phyloP scores from a whole-genome alignment of 1,284 basidiomycete genomes.

The Neolentinus lepideus region DNA sequence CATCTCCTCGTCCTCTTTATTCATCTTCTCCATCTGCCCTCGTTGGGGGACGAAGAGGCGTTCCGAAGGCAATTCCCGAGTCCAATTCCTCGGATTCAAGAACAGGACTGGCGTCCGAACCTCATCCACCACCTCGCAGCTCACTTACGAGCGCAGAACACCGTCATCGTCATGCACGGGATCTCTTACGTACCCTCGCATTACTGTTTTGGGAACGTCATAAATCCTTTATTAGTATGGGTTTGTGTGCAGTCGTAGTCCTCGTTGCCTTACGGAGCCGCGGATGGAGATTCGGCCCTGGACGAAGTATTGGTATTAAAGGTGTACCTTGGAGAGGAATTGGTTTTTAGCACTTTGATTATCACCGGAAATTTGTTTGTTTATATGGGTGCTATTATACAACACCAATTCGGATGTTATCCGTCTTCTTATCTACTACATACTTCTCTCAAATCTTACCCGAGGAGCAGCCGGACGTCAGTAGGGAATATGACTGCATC shows the following conservation, averaged over 20 bases:
- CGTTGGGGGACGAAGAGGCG: not conserved
- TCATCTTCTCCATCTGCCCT: not conserved
- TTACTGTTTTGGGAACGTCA: constrained; percentile 63
- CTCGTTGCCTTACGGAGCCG: constrained; percentile 9
- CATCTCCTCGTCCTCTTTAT: not conserved
- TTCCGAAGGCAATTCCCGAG: not conserved
- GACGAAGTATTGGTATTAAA: not conserved
- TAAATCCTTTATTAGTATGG: constrained; percentile 32
- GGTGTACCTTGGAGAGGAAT: not conserved
- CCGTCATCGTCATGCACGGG: constrained; percentile 56
- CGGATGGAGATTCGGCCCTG: not conserved
- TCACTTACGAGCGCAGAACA: constrained; percentile 42
- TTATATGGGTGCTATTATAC: not conserved
- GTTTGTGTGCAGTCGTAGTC: constrained; percentile 19
- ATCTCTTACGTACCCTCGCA: constrained; percentile 59
- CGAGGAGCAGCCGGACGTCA: no score
- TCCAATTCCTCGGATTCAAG: constrained; percentile 18
- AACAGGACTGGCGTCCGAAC: constrained; percentile 51
- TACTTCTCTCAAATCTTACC: no score
- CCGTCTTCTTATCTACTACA: not conserved
- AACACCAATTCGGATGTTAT: not conserved
- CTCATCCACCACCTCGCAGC: constrained; percentile 19
- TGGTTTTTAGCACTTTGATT: not conserved
- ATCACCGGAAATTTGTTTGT: not conserved
- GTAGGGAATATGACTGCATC: no score